Evolutionary conservation across 495 filamentous ascomycete genomes (phyloP).

Genomic region (Penicillium dipodomyicola): DNA sequence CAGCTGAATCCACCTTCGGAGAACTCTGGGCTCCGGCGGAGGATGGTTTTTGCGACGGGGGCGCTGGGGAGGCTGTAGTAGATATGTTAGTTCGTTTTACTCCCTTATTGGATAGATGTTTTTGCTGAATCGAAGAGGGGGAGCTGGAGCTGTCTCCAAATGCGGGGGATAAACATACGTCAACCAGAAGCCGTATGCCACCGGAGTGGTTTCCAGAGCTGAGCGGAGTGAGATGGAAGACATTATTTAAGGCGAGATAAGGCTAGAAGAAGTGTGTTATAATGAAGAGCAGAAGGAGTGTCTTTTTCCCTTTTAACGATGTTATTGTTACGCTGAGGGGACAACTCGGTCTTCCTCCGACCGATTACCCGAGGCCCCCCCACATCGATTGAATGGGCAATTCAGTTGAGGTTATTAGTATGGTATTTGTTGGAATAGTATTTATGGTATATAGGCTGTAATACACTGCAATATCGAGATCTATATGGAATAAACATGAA

Average conservation of each 20-base stretch:
- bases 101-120: neutral
- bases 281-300: neutral
- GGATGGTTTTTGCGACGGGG: constrained; percentile 35
- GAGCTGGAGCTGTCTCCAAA: neutral
- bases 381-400: neutral
- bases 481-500: neutral
- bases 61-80: constrained; percentile 32
- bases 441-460: no score
- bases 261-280: neutral
- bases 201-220: constrained; percentile 2
- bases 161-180: constrained; percentile 27
- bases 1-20: constrained; percentile 46
- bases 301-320: neutral
- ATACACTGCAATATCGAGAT: no score
- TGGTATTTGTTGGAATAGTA: neutral
- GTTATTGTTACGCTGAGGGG: constrained; percentile 4
- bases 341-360: constrained; percentile 13
- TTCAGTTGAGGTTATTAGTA: neutral
- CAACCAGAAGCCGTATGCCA: constrained; percentile 40
- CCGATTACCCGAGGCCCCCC: constrained; percentile 14
- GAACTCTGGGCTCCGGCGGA: constrained; percentile 31
- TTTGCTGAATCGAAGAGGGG: neutral
- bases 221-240: constrained; percentile 8
- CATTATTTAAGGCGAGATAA: neutral
- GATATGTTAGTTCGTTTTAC: neutral